A percentile compares a stretch with the other conserved stretches of the same genome.
phyloP scores from a whole-genome alignment of 495 filamentous ascomycete genomes.

The Cryomyces minteri region DNA sequence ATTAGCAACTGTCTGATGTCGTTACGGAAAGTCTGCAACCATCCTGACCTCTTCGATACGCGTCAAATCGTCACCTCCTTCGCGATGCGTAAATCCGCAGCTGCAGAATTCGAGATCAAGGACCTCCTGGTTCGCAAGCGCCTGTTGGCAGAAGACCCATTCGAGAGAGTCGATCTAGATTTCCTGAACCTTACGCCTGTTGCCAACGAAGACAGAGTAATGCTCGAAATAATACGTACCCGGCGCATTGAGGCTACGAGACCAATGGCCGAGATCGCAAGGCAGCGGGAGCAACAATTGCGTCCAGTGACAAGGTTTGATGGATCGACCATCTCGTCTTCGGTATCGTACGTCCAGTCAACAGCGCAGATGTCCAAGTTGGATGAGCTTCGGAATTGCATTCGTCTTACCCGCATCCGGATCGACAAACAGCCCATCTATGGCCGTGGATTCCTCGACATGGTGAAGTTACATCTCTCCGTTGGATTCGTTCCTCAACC shows the following conservation, averaged over 20 bases:
- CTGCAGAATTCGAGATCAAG: slow-evolving; percentile 61
- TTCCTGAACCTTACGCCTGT: slow-evolving; percentile 71
- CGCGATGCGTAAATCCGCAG: slow-evolving; percentile 69
- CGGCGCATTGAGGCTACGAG: slow-evolving; percentile 20
- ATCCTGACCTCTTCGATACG: slow-evolving; percentile 96
- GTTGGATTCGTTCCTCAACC: slow-evolving; percentile 32
- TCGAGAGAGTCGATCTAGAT: slow-evolving; percentile 47
- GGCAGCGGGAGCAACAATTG: slow-evolving; percentile 29
- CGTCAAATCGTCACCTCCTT: slow-evolving; percentile 94
- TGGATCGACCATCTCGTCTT: slow-evolving; percentile 44
- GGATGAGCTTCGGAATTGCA: slow-evolving; percentile 59
- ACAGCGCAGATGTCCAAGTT: slow-evolving; percentile 50
- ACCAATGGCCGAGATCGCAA: slow-evolving; percentile 16
- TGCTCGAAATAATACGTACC: slow-evolving; percentile 20
- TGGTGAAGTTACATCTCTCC: slow-evolving; percentile 39
- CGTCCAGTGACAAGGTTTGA: slow-evolving; percentile 35
- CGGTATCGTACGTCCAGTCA: slow-evolving; percentile 54
- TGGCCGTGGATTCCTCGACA: slow-evolving; percentile 51
- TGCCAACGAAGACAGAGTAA: slow-evolving; percentile 36
- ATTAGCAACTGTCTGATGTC: slow-evolving; percentile 99
- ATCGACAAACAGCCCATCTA: slow-evolving; percentile 69
- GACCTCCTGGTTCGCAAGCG: slow-evolving; percentile 51
- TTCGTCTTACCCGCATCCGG: slow-evolving; percentile 65
- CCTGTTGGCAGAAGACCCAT: slow-evolving; percentile 44
- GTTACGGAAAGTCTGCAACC: slow-evolving; percentile 93